These are phyloP conservation scores for Boletus vinaceobasis DNA, from an alignment of 768 basidiomycete genomes.

Conservation along the genomic window DNA sequence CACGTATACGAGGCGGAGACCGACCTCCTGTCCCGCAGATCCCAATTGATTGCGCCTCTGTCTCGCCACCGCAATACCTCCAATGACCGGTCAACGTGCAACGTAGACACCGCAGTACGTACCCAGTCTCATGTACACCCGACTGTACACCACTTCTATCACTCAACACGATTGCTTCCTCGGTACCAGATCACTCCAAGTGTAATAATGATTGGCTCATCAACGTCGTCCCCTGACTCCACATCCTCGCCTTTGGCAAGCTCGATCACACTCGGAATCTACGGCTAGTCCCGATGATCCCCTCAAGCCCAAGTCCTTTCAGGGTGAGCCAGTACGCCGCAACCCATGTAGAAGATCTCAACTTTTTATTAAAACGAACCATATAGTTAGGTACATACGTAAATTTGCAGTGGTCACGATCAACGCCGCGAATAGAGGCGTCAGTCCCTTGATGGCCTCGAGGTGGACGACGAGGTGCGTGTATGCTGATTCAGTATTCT, in stretches of 20 bases:
- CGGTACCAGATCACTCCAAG: not conserved
- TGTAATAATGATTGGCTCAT: not conserved
- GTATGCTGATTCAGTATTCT: not conserved
- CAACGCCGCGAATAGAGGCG: not conserved
- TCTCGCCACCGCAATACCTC: no score
- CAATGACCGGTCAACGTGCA: not conserved
- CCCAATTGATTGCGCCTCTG: not conserved
- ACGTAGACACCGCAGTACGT: no score
- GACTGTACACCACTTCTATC: not conserved
- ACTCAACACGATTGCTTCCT: not conserved
- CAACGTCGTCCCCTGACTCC: not conserved
- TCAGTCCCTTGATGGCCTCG: slow-evolving; percentile 12
- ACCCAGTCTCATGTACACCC: slow-evolving; percentile 1
- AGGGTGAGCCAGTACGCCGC: not conserved
- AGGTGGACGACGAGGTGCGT: slow-evolving; percentile 1
- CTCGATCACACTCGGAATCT: not conserved
- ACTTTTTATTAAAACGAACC: no score
- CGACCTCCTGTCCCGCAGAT: not conserved
- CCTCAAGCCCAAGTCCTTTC: not conserved
- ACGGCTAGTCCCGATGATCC: not conserved
- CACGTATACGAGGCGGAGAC: not conserved
- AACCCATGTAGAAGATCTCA: not conserved
- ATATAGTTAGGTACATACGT: no score
- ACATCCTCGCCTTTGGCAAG: not conserved
- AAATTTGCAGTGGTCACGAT: no score